phyloP scores from a whole-genome alignment of 257 asterid species.

The Petrea volubilis region DNA sequence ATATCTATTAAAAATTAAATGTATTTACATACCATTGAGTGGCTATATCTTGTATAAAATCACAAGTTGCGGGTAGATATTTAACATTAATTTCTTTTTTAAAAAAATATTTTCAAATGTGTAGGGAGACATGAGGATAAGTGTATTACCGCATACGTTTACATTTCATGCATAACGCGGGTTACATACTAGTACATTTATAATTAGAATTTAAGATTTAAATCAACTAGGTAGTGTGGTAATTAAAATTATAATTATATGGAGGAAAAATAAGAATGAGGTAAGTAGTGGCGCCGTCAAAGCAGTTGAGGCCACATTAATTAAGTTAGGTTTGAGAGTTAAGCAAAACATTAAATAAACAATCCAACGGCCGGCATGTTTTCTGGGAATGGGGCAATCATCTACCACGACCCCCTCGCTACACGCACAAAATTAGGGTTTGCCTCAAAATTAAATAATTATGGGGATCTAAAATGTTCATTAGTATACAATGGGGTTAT shows the following conservation, averaged over 20 bases:
- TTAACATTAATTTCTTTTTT: too few species aligned
- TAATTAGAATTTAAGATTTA: too few species aligned
- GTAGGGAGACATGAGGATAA: too few species aligned
- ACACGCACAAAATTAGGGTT: slow-evolving; percentile 10
- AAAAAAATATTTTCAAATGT: too few species aligned
- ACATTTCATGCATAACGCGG: too few species aligned
- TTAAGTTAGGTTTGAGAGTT: neutral
- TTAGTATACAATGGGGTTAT: neutral
- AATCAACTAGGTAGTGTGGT: neutral
- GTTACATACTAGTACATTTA: too few species aligned
- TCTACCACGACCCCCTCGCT: slow-evolving; percentile 31
- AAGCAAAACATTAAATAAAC: neutral
- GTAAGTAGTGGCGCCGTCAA: slow-evolving; percentile 25
- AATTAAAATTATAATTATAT: neutral
- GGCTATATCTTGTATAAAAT: too few species aligned
- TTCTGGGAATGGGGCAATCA: slow-evolving; percentile 33
- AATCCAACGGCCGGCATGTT: slow-evolving; percentile 42
- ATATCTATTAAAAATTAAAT: too few species aligned
- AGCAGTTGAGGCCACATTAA: slow-evolving; percentile 16
- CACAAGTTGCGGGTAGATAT: too few species aligned
- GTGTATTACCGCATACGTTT: too few species aligned
- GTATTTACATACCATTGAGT: too few species aligned
- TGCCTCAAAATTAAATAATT: slow-evolving; percentile 2
- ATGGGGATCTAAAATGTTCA: neutral
- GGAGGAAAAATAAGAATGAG: neutral